phyloP scores from a whole-genome alignment of 2,329 filamentous ascomycete species.

The Penicillium brasilianum region DNA sequence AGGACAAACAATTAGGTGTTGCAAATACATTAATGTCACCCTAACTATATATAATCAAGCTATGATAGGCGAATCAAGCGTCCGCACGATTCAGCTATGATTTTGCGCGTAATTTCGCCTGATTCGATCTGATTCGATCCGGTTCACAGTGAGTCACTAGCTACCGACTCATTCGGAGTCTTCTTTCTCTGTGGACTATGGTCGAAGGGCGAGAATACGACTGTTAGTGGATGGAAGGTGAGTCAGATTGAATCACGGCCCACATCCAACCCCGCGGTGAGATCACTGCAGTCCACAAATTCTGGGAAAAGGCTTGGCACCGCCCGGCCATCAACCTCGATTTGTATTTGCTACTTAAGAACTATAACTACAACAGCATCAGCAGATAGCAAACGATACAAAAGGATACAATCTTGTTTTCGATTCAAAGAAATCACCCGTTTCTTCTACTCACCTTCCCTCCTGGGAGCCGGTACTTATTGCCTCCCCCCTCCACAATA shows the following conservation, averaged over 20 bases:
- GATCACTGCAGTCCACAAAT: constrained; percentile 2
- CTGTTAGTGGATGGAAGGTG: background rate
- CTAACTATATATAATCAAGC: background rate
- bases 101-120: background rate
- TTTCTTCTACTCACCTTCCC: background rate
- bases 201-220: background rate
- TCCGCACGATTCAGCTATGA: background rate
- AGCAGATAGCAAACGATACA: background rate
- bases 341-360: constrained; percentile 1
- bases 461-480: background rate
- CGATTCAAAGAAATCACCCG: background rate
- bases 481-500: background rate
- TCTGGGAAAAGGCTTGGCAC: constrained; percentile 17
- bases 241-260: constrained; percentile 28
- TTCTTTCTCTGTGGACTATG: background rate
- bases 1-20: too few species aligned
- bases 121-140: background rate
- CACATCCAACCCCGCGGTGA: constrained; percentile 3
- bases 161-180: background rate
- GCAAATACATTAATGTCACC: too few species aligned
- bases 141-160: constrained; percentile 1
- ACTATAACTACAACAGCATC: constrained; percentile 3
- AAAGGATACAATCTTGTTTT: background rate
- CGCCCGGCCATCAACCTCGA: constrained; percentile 1
- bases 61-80: background rate